These are phyloP conservation scores for Quercus engelmannii DNA, from an alignment of 306 rosid species.

Conservation along the genomic window DNA sequence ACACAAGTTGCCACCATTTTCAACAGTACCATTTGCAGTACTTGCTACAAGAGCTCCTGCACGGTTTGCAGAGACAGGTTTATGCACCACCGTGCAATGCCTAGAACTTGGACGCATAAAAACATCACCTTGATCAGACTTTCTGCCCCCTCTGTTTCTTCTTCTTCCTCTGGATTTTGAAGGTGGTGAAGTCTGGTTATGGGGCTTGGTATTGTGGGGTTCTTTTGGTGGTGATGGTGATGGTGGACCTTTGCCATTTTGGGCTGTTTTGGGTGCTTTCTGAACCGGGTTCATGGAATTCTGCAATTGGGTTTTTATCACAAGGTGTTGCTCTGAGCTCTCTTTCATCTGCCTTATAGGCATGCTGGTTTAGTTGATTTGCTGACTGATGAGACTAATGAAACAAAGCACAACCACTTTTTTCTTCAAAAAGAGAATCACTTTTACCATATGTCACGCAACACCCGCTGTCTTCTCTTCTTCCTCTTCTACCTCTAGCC, in stretches of 20 bases:
- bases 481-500: slow-evolving; percentile 9
- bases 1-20: slow-evolving; percentile 43
- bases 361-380: slow-evolving; percentile 41
- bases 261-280: slow-evolving; percentile 63
- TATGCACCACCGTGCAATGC: slow-evolving; percentile 51
- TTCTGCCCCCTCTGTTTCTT: slow-evolving; percentile 77
- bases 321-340: slow-evolving; percentile 90
- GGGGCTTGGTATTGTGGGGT: slow-evolving; percentile 34
- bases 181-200: slow-evolving; percentile 60
- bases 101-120: slow-evolving; percentile 79
- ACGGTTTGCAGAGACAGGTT: slow-evolving; percentile 27
- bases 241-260: slow-evolving; percentile 82
- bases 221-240: slow-evolving; percentile 54
- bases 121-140: slow-evolving; percentile 81
- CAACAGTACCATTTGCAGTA: slow-evolving; percentile 32
- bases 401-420: slow-evolving; percentile 9
- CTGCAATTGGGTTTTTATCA: slow-evolving; percentile 79
- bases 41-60: slow-evolving; percentile 23
- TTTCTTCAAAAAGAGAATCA: slow-evolving; percentile 18
- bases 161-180: slow-evolving; percentile 74
- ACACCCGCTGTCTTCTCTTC: slow-evolving; percentile 11
- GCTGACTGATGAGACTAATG: slow-evolving; percentile 13
- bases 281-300: slow-evolving; percentile 58
- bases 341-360: slow-evolving; percentile 95
- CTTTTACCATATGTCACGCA: slow-evolving; percentile 33